Percentiles rank a stretch among this genome's conserved stretches.
phyloP scores from a whole-genome alignment of 164 flowering plant species.

The Sedum album region DNA sequence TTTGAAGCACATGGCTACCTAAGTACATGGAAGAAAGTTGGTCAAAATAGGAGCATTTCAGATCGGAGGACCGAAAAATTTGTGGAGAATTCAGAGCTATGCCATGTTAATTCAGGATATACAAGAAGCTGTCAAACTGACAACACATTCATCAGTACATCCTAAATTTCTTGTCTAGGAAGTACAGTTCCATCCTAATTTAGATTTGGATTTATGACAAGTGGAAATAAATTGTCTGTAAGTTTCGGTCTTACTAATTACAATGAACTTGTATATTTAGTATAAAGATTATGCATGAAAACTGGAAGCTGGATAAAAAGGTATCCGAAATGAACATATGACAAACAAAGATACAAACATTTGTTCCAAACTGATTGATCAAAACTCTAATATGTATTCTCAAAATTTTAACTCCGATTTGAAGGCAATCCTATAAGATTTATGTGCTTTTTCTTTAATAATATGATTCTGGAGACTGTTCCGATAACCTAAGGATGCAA shows the following conservation, averaged over 20 bases:
- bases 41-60: background rate
- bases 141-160: background rate
- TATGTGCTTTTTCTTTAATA: no score
- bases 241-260: background rate
- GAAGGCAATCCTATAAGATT: no score
- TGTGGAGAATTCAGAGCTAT: constrained; percentile 2
- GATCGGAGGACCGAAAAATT: background rate
- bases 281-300: background rate
- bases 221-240: background rate
- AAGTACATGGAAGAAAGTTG: background rate
- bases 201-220: background rate
- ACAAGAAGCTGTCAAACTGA: background rate
- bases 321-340: background rate
- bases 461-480: no score
- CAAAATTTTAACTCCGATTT: no score
- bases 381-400: no score
- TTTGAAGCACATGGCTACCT: background rate
- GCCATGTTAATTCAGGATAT: constrained; percentile 1
- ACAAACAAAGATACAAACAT: no score
- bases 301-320: background rate
- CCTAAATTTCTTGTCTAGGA: background rate
- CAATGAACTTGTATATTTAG: background rate
- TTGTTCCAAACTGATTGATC: no score
- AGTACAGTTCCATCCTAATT: background rate
- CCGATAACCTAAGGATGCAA: no score